Base-by-base conservation (phyloP, 2,329 filamentous ascomycete genomes). In the Cercospora citrullina region DNA sequence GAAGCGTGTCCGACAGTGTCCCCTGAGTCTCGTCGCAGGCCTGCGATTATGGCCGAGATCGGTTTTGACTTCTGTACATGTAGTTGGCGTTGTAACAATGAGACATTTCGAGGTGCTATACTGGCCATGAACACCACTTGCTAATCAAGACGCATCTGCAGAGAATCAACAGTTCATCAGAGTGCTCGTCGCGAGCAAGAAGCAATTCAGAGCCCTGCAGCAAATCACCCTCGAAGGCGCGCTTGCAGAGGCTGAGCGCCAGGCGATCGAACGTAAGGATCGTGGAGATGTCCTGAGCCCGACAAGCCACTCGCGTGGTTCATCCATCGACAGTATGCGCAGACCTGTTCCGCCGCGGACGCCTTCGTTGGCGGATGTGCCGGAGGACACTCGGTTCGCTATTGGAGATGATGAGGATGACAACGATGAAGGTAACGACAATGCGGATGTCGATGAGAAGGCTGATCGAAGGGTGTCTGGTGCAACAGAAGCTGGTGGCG, bases 191-290 rank as follows among this genome's bases (percentile, higher is more conserved):
- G 90, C 90, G 71, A 93, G 93, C 68, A 89, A 88, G 74, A 94
- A 91, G 79, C 88, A 90, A 31, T 95, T 98, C 70, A 92, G 96
- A 77, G 91, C 91, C 1, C 81, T 98, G 45, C 88, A 94, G 28
- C 88, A 90, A 14, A 96, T 98, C 75, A 98, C 94, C 0, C 84
- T 98, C 0, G 94, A 98, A 77, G 95, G 91, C 74, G 95, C 92
- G 0, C 91, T 95, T 75, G 91, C 94, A 78, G 94, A 98, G 77
- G 91, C 98, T 30, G 92, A 97, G 77, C 89, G 91, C 65, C 87
- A 91, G 69, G 90, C 89, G 69, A 87, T 91, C 70, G 85, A 86
- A 67, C 87, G 77, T 89, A 97, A 81, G 88, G 76, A 77, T 39
- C 71, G 72, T 30, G 72, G 72, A 36, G 72, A 69, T 51, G 21